phyloP scores from a whole-genome alignment of 371 early-diverging fungal species.

The Cladochytrium tenue region DNA sequence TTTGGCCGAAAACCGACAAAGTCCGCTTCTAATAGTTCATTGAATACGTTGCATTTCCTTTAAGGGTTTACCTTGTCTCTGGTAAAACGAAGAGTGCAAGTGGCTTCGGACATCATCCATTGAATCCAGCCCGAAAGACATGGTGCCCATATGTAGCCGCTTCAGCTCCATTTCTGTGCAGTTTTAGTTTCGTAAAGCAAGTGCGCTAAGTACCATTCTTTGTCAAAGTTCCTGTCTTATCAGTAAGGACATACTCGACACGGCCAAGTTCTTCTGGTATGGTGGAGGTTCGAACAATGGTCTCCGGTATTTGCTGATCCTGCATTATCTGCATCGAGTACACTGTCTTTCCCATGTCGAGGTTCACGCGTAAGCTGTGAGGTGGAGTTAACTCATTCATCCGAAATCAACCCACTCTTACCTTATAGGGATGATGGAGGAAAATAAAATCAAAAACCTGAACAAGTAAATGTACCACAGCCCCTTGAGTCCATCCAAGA shows the following conservation, averaged over 20 bases:
- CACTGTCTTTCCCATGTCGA: slow-evolving; percentile 96
- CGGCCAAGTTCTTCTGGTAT: slow-evolving; percentile 99
- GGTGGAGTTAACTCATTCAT: background rate
- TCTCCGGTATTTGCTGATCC: slow-evolving; percentile 79
- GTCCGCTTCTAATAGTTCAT: background rate
- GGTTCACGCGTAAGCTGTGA: slow-evolving; percentile 84
- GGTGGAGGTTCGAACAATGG: slow-evolving; percentile 91
- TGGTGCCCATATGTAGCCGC: slow-evolving; percentile 95
- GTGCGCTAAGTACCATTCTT: slow-evolving; percentile 73
- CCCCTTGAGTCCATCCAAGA: slow-evolving; percentile 85
- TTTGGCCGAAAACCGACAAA: background rate
- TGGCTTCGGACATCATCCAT: slow-evolving; percentile 82
- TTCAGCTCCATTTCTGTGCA: slow-evolving; percentile 93
- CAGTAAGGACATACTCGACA: slow-evolving; percentile 94
- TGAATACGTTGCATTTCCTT: background rate
- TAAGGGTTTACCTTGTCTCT: slow-evolving; percentile 4
- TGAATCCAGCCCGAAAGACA: slow-evolving; percentile 88
- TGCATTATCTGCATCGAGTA: slow-evolving; percentile 85
- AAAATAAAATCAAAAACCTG: slow-evolving; percentile 95
- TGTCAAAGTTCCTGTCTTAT: slow-evolving; percentile 99
- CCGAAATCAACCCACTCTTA: slow-evolving; percentile 19
- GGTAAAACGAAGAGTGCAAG: slow-evolving; percentile 57
- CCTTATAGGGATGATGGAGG: slow-evolving; percentile 97
- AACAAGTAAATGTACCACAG: slow-evolving; percentile 89
- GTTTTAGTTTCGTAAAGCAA: background rate